A percentile compares a stretch with the other conserved stretches of the same genome.
These are phyloP conservation scores for Fusarium euwallaceae DNA, from an alignment of 2,329 filamentous ascomycete species.

Conservation along the genomic window DNA sequence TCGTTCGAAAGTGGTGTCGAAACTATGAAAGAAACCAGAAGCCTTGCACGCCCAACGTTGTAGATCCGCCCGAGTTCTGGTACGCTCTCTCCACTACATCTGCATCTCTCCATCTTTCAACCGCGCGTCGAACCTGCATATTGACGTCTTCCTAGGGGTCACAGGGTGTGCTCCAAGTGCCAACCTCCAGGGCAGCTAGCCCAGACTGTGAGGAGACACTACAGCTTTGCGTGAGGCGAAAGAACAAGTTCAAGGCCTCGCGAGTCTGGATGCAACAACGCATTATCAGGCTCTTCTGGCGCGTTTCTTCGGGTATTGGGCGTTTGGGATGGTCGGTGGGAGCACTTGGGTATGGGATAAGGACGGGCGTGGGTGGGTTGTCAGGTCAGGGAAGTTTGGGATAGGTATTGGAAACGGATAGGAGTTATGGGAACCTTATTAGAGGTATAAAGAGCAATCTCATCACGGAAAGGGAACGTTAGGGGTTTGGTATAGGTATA, in stretches of 20 bases:
- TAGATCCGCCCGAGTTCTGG: slow-evolving; percentile 44
- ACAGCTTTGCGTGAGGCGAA: slow-evolving; percentile 20
- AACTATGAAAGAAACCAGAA: slow-evolving; percentile 40
- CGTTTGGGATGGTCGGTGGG: background rate
- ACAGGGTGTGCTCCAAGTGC: slow-evolving; percentile 38
- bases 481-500: background rate
- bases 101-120: background rate
- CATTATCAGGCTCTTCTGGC: background rate
- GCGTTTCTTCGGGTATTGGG: background rate
- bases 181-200: slow-evolving; percentile 39
- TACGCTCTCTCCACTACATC: slow-evolving; percentile 13
- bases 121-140: background rate
- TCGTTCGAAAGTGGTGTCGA: slow-evolving; percentile 43
- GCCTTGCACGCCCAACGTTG: slow-evolving; percentile 41
- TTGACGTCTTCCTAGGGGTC: slow-evolving; percentile 24
- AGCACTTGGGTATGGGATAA: background rate
- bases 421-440: slow-evolving; percentile 1
- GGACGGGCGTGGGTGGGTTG: background rate
- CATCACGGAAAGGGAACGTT: background rate
- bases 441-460: background rate
- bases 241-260: background rate
- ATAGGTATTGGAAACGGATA: background rate
- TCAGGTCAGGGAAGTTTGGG: background rate
- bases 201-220: slow-evolving; percentile 34
- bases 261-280: background rate